A percentile compares a stretch with the other conserved stretches of the same genome.
Conservation (phyloP, 2,329 filamentous ascomycete genomes). For the Aspergillus versicolor region DNA sequence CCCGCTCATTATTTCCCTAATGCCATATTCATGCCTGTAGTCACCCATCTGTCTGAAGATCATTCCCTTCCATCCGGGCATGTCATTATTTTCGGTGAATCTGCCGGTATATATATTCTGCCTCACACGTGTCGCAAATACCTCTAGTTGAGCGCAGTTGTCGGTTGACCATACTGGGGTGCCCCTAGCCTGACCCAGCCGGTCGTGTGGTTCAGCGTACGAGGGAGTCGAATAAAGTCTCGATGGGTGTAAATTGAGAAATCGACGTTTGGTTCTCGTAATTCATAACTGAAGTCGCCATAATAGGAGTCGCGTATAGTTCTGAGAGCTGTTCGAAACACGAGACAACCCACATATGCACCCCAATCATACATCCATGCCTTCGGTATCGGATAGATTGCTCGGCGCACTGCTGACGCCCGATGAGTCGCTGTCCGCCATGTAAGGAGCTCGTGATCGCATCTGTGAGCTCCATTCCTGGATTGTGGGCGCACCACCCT, state of each 20-base stretch:
- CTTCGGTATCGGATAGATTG: slow-evolving; percentile 38
- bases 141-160: not conserved
- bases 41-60: not conserved
- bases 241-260: not conserved
- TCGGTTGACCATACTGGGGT: not conserved
- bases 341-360: not conserved
- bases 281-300: not conserved
- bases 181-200: not conserved
- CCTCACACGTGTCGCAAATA: not conserved
- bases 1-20: not conserved
- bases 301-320: not conserved
- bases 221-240: not conserved
- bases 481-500: slow-evolving; percentile 72
- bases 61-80: not conserved
- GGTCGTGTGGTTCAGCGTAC: not conserved
- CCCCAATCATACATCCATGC: slow-evolving; percentile 34
- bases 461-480: slow-evolving; percentile 59
- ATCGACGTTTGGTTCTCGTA: not conserved
- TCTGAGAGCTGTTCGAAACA: not conserved
- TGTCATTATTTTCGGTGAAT: not conserved
- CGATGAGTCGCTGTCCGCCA: slow-evolving; percentile 35
- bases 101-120: not conserved
- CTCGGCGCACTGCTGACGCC: slow-evolving; percentile 42
- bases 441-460: slow-evolving; percentile 30
- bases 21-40: not conserved